phyloP scores from a whole-genome alignment of 306 rosid genomes.

The Lathyrus aphaca region DNA sequence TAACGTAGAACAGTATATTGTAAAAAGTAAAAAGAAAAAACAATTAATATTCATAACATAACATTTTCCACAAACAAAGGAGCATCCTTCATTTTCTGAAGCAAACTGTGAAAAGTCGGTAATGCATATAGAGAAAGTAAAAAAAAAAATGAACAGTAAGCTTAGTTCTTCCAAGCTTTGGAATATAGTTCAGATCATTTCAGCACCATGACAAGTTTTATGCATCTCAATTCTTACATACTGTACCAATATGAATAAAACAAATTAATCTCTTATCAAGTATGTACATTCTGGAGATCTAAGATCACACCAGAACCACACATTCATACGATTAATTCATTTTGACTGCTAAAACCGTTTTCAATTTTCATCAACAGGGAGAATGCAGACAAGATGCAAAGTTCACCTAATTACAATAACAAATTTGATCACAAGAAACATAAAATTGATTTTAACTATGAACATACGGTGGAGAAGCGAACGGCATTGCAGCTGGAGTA shows the following conservation, averaged over 20 bases:
- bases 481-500: slow-evolving; percentile 75
- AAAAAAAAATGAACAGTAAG: slow-evolving; percentile 11
- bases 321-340: not conserved
- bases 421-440: not conserved
- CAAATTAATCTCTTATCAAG: slow-evolving; percentile 12
- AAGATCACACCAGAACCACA: slow-evolving; percentile 3
- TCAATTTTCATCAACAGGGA: not conserved
- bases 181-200: slow-evolving; percentile 27
- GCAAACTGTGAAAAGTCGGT: slow-evolving; percentile 2
- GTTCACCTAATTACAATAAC: slow-evolving; percentile 8
- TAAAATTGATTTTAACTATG: not conserved
- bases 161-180: slow-evolving; percentile 15
- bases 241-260: not conserved
- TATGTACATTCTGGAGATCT: slow-evolving; percentile 17
- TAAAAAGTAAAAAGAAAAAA: slow-evolving; percentile 32
- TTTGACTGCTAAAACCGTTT: slow-evolving; percentile 12
- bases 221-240: slow-evolving; percentile 30
- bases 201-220: slow-evolving; percentile 18
- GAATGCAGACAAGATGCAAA: slow-evolving; percentile 18
- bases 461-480: slow-evolving; percentile 75
- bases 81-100: slow-evolving; percentile 29
- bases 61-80: slow-evolving; percentile 13
- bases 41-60: slow-evolving; percentile 24
- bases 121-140: slow-evolving; percentile 16
- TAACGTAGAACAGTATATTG: slow-evolving; percentile 1